Percentiles rank a stretch among this genome's conserved stretches.
Evolutionary conservation across 352 stramenopile genomes (phyloP).

Genomic region (Phytophthora multivora): DNA sequence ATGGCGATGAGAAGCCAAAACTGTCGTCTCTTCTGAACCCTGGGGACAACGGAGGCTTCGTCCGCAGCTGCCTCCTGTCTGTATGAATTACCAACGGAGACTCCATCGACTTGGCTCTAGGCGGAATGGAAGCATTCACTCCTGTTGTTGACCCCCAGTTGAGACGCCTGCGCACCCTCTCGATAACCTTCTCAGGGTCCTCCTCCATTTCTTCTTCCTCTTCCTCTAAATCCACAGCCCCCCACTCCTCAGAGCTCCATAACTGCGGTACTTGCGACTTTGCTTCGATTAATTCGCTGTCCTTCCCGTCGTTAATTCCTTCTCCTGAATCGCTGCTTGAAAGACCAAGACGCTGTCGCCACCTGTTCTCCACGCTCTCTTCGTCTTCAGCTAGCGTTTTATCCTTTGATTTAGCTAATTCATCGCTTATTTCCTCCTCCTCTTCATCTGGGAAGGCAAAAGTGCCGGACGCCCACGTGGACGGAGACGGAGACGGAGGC

Average conservation of each 20-base stretch:
- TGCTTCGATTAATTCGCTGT: background rate
- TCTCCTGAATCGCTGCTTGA: background rate
- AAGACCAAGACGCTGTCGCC: constrained; percentile 23
- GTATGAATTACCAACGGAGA: constrained; percentile 10
- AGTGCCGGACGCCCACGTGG: constrained; percentile 26
- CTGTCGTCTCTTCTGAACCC: background rate
- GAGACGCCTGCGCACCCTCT: constrained; percentile 61
- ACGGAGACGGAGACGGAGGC: constrained; percentile 25
- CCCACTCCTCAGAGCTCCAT: constrained; percentile 8
- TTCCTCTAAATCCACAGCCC: constrained; percentile 7
- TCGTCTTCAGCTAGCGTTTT: background rate
- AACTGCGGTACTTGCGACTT: background rate
- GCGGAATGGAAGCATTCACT: background rate
- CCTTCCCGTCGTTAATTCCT: background rate
- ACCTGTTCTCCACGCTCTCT: constrained; percentile 30
- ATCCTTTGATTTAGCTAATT: background rate
- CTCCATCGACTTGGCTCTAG: constrained; percentile 8
- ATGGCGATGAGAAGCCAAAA: constrained; percentile 1
- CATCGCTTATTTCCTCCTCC: constrained; percentile 12
- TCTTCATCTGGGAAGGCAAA: constrained; percentile 32
- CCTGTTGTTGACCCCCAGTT: constrained; percentile 27
- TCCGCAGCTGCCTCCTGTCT: background rate
- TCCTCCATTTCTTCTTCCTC: constrained; percentile 27
- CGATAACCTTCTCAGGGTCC: constrained; percentile 62
- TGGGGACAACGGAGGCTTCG: constrained; percentile 25